These are phyloP conservation scores for Scorias spongiosa DNA, from an alignment of 2,329 filamentous ascomycete species.

Conservation along the genomic window DNA sequence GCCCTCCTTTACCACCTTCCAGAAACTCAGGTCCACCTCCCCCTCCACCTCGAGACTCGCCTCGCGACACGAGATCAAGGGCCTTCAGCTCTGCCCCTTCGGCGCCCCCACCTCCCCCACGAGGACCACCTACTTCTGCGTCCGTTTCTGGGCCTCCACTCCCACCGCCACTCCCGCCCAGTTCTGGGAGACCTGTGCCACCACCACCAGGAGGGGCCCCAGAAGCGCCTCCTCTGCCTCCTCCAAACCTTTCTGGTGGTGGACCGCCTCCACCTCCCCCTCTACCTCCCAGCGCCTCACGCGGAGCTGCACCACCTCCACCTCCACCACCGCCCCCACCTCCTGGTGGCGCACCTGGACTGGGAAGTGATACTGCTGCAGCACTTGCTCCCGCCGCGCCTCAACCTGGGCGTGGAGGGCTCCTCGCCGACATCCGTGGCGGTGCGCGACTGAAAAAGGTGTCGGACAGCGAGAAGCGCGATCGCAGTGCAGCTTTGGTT, in stretches of 20 bases:
- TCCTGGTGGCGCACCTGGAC: conserved; percentile 27
- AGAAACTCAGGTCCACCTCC: conserved; percentile 32
- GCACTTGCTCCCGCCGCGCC: conserved; percentile 33
- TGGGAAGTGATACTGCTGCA: conserved; percentile 27
- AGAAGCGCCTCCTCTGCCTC: conserved; percentile 29
- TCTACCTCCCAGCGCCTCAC: conserved; percentile 21
- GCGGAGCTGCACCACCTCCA: conserved; percentile 24
- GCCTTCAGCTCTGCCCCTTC: conserved; percentile 20
- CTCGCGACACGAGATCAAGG: conserved; percentile 16
- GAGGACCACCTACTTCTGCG: conserved; percentile 24
- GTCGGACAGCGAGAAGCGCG: conserved; percentile 51
- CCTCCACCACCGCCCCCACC: conserved; percentile 26
- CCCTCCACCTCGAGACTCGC: conserved; percentile 27
- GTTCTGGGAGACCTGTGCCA: conserved; percentile 15
- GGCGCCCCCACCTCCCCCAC: conserved; percentile 40
- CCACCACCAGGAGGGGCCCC: conserved; percentile 7
- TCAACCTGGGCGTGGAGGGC: conserved; percentile 37
- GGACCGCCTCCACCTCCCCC: conserved; percentile 34
- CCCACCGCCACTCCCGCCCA: conserved; percentile 21
- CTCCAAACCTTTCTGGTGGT: conserved; percentile 18
- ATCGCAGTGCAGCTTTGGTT: conserved; percentile 52
- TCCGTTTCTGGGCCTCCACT: conserved; percentile 14
- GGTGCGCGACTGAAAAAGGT: conserved; percentile 57
- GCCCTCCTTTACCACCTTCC: conserved; percentile 65
- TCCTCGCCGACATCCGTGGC: conserved; percentile 58